Evolutionary conservation across 371 early-diverging fungal species (phyloP).

Genomic region (Mucor irregularis): DNA sequence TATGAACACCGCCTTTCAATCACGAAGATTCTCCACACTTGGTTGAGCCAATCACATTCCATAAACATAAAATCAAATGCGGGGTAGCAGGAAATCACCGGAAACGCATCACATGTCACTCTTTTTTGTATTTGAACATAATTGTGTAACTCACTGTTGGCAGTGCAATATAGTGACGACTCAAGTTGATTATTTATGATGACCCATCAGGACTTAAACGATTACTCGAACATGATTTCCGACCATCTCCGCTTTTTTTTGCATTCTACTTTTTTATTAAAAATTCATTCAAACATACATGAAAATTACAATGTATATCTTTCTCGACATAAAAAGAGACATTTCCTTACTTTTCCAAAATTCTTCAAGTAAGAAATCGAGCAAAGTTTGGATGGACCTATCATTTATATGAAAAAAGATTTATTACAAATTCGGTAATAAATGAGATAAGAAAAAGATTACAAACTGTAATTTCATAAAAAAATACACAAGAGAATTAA

Average conservation of each 20-base stretch:
- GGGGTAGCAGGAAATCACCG: slow-evolving; percentile 28
- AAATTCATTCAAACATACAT: too few species aligned
- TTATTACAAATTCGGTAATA: background rate
- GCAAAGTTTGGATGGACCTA: too few species aligned
- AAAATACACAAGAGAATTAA: background rate
- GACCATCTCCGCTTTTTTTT: slow-evolving; percentile 27
- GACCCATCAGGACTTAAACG: slow-evolving; percentile 11
- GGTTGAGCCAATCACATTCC: slow-evolving; percentile 19
- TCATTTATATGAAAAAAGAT: background rate
- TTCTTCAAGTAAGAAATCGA: too few species aligned
- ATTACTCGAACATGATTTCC: slow-evolving; percentile 22
- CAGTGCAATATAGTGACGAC: background rate
- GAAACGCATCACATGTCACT: slow-evolving; percentile 23
- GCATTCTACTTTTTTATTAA: too few species aligned
- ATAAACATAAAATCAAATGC: slow-evolving; percentile 18
- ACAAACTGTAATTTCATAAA: background rate
- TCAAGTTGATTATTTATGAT: slow-evolving; percentile 1
- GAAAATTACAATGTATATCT: background rate
- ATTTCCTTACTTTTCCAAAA: too few species aligned
- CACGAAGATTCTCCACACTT: background rate
- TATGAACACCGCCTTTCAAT: slow-evolving; percentile 14
- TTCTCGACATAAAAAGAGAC: too few species aligned
- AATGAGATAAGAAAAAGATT: background rate
- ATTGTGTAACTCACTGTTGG: background rate
- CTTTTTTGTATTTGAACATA: background rate